phyloP scores from a whole-genome alignment of 805 yeast species.

The Myxozyma nipponensis region DNA sequence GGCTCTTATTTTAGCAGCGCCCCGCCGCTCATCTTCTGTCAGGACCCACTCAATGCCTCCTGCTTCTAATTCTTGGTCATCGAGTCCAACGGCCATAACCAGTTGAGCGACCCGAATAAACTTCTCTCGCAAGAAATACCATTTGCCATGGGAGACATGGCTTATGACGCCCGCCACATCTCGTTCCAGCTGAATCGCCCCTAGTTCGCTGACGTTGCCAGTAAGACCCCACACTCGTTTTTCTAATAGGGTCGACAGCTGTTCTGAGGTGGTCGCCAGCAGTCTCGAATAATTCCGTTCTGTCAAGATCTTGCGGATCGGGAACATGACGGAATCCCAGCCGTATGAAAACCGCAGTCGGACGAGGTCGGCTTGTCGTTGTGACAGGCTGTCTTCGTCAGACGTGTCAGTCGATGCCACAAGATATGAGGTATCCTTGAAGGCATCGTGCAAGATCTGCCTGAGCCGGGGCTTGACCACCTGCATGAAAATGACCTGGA shows the following conservation, averaged over 20 bases:
- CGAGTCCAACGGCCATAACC: constrained; percentile 75
- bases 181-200: constrained; percentile 77
- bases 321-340: constrained; percentile 64
- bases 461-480: constrained; percentile 40
- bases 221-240: constrained; percentile 63
- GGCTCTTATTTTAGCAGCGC: constrained; percentile 56
- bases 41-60: constrained; percentile 62
- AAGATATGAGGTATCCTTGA: constrained; percentile 43
- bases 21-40: constrained; percentile 68
- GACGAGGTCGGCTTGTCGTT: constrained; percentile 26
- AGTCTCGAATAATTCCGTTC: constrained; percentile 48
- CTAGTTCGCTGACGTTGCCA: constrained; percentile 71
- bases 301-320: constrained; percentile 59
- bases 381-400: constrained; percentile 23
- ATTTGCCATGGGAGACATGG: constrained; percentile 58
- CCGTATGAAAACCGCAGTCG: constrained; percentile 47
- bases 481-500: constrained; percentile 42
- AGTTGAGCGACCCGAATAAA: constrained; percentile 82
- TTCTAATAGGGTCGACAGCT: constrained; percentile 58
- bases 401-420: constrained; percentile 12
- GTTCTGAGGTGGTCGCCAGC: constrained; percentile 50
- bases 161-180: constrained; percentile 72
- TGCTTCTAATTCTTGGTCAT: constrained; percentile 57
- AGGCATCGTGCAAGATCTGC: constrained; percentile 38
- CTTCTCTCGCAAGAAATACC: constrained; percentile 70